Evolutionary conservation across 129 eudicot species (phyloP), one percentile per base, ranked within the genome.

Genomic region (Ambrosia artemisiifolia): DNA sequence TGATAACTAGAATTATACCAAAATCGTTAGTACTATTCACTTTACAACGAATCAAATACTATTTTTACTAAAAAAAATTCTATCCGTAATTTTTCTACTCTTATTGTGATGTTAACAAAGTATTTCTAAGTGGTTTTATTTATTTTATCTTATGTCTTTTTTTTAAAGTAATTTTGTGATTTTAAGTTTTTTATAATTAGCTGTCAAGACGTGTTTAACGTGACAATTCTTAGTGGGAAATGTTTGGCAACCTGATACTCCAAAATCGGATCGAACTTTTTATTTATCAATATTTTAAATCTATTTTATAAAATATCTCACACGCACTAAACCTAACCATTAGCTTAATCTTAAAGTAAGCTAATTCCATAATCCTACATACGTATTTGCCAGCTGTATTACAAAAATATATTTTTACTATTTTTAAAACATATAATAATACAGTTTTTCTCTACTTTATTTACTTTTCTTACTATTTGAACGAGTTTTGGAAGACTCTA

Each of bases 201-300:
- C 57, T 63, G 77, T 78, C 67, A 38, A 78, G 72, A 63, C 76
- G 82, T 71, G 77, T 48, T 49, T 63, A 51, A 70, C 82, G 63
- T 70, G 77, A 33, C 40, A 70, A 49, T 32, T 64, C 60, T 43
- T 47, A 38, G 81, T 76, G 75, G 75, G 73, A 51, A 63, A 34
- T 65, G 67, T 53, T 77, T 50, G 77, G 77, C 67, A 48, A 78
- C 43, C 56, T 34, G 57, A 78, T 40, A 11, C 11, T 63, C 63
- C 59, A 70, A 62, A 32, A 53, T 61, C 17, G 36, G 61, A 36
- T 69, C 63, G 16, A 20, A 42, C 10, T 53, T 61, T 40, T 49
- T 11, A 4, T 43, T 51, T 28, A 24, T 47, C 3, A 33, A 55
- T 57, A 34, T 34, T 76, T 34, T 32, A 18, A 55, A 33, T 16